phyloP scores from a whole-genome alignment of 2,329 filamentous ascomycete genomes.

The Madurella mycetomatis region DNA sequence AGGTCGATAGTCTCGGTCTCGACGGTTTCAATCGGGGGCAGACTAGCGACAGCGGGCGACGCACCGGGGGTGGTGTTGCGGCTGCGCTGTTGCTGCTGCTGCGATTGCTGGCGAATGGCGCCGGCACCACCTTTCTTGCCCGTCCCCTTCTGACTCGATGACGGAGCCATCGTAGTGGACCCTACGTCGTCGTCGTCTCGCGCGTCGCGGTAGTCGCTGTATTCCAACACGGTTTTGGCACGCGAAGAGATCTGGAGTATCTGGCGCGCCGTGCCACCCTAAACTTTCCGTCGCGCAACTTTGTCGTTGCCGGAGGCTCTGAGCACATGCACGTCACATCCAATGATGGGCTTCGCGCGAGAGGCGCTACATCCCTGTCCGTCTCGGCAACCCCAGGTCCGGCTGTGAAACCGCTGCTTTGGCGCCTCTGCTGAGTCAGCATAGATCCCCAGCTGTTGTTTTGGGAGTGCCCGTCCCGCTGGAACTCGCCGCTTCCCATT shows the following conservation, averaged over 20 bases:
- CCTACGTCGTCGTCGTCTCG: constrained; percentile 2
- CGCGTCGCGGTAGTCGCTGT: neutral
- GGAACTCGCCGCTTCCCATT: too few species aligned
- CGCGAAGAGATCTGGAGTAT: neutral
- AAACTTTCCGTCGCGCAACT: constrained; percentile 4
- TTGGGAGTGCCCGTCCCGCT: too few species aligned
- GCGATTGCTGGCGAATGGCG: constrained; percentile 50
- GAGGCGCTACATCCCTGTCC: constrained; percentile 15
- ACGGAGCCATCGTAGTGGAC: constrained; percentile 49
- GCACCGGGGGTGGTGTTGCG: constrained; percentile 73
- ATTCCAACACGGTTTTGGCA: neutral
- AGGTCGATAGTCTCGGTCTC: constrained; percentile 65
- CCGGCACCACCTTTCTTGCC: constrained; percentile 60
- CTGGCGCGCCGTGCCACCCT: constrained; percentile 12
- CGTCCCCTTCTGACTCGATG: constrained; percentile 56
- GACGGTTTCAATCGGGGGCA: constrained; percentile 51
- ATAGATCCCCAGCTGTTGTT: neutral
- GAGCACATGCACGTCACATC: constrained; percentile 21
- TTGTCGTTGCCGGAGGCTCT: constrained; percentile 17
- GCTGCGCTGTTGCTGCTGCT: constrained; percentile 64
- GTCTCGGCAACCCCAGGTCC: constrained; percentile 5
- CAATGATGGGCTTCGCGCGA: constrained; percentile 11
- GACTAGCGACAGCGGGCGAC: constrained; percentile 44
- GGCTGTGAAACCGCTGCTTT: neutral
- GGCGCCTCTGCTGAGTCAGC: constrained; percentile 4